These are phyloP conservation scores for Chytridiales sp. DNA, from an alignment of 371 early-diverging fungal genomes.

Conservation along the genomic window DNA sequence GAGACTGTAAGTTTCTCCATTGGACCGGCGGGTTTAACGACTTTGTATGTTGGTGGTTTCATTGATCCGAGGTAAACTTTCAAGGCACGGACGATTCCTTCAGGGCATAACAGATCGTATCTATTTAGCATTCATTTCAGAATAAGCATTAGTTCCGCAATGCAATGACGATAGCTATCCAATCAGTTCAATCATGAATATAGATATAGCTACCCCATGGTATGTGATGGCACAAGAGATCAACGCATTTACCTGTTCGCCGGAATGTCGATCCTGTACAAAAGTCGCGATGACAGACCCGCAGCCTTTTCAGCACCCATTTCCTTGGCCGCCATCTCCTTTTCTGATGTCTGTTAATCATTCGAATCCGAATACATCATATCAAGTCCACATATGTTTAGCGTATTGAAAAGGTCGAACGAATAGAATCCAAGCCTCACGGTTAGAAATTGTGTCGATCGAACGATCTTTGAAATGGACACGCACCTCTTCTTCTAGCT, in stretches of 20 bases:
- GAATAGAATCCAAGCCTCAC: neutral
- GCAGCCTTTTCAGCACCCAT: slow-evolving; percentile 56
- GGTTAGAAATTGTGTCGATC: neutral
- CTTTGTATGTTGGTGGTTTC: slow-evolving; percentile 65
- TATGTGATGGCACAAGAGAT: neutral
- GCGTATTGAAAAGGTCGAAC: slow-evolving; percentile 2
- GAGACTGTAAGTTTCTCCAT: too few relatives aligned
- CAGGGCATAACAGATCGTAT: slow-evolving; percentile 93
- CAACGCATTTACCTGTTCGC: slow-evolving; percentile 87
- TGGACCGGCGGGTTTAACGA: slow-evolving; percentile 54
- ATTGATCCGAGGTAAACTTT: slow-evolving; percentile 72
- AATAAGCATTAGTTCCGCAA: neutral
- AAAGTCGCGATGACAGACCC: slow-evolving; percentile 66
- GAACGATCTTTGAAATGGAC: neutral
- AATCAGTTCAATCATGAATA: neutral
- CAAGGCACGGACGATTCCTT: slow-evolving; percentile 91
- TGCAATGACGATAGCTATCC: neutral
- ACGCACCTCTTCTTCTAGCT: slow-evolving; percentile 91
- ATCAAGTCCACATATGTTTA: neutral
- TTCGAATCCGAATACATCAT: neutral
- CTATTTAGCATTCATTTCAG: slow-evolving; percentile 40
- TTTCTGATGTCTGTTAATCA: slow-evolving; percentile 87
- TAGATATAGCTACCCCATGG: neutral
- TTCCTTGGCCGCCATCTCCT: slow-evolving; percentile 70
- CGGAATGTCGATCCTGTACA: slow-evolving; percentile 98